Evolutionary conservation across 495 filamentous ascomycete genomes (phyloP), one percentile per base, ranked within the genome.

Genomic region (Penicillium cataractarum): DNA sequence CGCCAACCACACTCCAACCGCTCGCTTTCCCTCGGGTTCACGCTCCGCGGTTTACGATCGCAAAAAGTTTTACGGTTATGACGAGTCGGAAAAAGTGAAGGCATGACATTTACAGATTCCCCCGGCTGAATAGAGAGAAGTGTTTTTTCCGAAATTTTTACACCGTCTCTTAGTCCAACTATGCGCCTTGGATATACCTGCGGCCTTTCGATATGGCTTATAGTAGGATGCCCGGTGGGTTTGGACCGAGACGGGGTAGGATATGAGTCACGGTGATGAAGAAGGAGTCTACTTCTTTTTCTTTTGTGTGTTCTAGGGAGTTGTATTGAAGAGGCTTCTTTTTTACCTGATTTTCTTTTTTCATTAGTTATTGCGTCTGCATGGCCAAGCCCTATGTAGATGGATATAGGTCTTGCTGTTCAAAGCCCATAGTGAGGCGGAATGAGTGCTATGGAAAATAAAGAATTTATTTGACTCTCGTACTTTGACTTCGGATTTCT

Each of bases 261-360:
- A 65, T 65, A 67, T 60, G 67, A 69, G 60, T 68, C 55, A 72
- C 51, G 66, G 63, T 60, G 63, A 58, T 59, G 55, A 66, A 69
- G 68, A 68, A 63, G 60, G 70, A 44, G 57, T 63, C 61, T 53
- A 55, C 57, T 62, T 66, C 64, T 71, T 71, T 69, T 73, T 71
- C 55, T 61, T 71, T 76, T 69, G 70, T 69, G 71, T 70, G 67
- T 73, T 70, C 72, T 74, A 76, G 67, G 77, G 77, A 75, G 70
- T 75, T 71, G 73, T 71, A 62, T 67, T 68, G 61, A 68, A 71
- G 68, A 78, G 64, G 65, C 65, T 72, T 69, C 65, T 55, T 63
- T 55, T 63, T 56, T 70, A 57, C 64, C 58, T 71, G 58, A 21
- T 46, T 46, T 46, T 24, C 42, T 46, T 13, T 33, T 57, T 46